phyloP scores from a whole-genome alignment of 768 basidiomycete species.

The Grammothele lineata region DNA sequence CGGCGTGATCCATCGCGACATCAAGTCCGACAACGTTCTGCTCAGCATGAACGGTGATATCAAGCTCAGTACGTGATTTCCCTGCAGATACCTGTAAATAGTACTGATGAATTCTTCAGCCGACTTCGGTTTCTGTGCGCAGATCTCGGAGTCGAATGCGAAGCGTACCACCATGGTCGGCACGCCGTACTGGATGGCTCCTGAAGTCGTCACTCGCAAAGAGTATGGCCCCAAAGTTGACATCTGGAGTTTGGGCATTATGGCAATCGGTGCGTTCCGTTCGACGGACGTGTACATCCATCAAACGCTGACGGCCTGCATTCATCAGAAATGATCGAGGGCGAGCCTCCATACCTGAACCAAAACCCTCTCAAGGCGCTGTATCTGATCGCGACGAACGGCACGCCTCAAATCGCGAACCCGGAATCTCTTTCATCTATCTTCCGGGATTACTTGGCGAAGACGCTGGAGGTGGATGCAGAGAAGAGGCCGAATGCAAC shows the following conservation, averaged over 20 bases:
- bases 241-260: constrained; percentile 95
- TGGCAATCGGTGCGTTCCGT: constrained; percentile 70
- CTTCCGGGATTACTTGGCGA: constrained; percentile 87
- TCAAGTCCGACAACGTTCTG: constrained; percentile 97
- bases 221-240: constrained; percentile 99
- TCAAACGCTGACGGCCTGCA: constrained; percentile 2
- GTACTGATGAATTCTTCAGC: constrained; percentile 41
- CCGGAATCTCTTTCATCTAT: constrained; percentile 70
- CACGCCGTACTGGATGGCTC: constrained; percentile 99
- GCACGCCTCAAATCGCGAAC: constrained; percentile 94
- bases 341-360: constrained; percentile 93
- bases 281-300: background rate
- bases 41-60: constrained; percentile 93
- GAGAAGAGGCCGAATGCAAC: constrained; percentile 90
- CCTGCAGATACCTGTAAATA: background rate
- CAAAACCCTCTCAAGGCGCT: constrained; percentile 96
- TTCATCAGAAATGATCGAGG: constrained; percentile 90
- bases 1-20: constrained; percentile 97
- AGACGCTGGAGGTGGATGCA: constrained; percentile 89
- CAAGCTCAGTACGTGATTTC: constrained; percentile 79
- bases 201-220: constrained; percentile 95
- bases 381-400: constrained; percentile 97
- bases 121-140: constrained; percentile 98
- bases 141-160: constrained; percentile 85
- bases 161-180: constrained; percentile 99